Conservation (phyloP, 2,329 filamentous ascomycete species). For the Ascochyta lentis region DNA sequence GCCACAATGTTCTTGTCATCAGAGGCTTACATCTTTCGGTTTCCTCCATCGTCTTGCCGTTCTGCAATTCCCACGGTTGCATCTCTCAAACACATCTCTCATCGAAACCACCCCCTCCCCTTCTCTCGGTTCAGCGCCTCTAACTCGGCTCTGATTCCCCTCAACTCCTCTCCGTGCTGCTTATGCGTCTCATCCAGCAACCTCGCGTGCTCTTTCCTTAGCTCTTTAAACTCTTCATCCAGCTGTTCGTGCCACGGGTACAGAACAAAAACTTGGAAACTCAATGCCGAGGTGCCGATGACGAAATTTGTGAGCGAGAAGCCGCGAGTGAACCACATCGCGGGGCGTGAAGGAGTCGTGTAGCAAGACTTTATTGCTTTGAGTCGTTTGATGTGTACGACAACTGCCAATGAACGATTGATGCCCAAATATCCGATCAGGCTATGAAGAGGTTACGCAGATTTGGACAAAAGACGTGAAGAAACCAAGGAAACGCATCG, state of each 20-base stretch:
- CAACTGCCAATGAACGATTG: no score
- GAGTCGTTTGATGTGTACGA: not conserved
- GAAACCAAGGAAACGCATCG: no score
- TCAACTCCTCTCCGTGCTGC: slow-evolving; percentile 29
- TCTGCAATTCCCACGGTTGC: not conserved
- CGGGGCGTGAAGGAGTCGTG: not conserved
- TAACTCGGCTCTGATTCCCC: slow-evolving; percentile 31
- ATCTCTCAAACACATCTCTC: not conserved
- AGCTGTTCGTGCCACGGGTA: slow-evolving; percentile 75
- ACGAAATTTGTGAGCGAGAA: slow-evolving; percentile 70
- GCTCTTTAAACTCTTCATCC: slow-evolving; percentile 65
- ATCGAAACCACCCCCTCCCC: slow-evolving; percentile 3
- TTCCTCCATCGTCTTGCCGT: no score
- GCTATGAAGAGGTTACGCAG: no score
- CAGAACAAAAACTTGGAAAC: slow-evolving; percentile 72
- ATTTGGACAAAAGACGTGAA: no score
- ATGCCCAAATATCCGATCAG: no score
- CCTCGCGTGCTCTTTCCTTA: slow-evolving; percentile 63
- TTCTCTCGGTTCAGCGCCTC: slow-evolving; percentile 22
- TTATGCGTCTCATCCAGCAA: slow-evolving; percentile 32
- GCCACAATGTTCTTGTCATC: no score
- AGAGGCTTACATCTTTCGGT: no score
- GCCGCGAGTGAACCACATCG: slow-evolving; percentile 57
- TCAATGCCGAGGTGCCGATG: slow-evolving; percentile 69
- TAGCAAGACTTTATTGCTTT: not conserved